These are phyloP conservation scores for Kazachstania taianensis DNA, from an alignment of 805 yeast species.

Conservation along the genomic window DNA sequence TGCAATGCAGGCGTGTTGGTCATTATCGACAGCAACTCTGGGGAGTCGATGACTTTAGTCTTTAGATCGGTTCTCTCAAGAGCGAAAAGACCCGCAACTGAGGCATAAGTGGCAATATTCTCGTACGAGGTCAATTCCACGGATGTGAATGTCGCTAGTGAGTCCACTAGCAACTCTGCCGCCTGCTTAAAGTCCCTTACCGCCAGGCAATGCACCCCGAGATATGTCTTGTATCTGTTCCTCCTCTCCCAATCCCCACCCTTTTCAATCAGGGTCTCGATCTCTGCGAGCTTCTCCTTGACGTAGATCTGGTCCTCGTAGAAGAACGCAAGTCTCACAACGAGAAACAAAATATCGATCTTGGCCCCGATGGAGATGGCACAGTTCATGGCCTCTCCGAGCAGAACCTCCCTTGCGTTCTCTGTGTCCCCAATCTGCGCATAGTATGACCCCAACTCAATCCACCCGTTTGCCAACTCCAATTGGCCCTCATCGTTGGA, in stretches of 20 bases:
- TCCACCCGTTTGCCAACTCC: slow-evolving; percentile 67
- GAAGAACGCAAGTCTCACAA: slow-evolving; percentile 83
- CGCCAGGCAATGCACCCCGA: slow-evolving; percentile 75
- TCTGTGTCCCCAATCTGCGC: slow-evolving; percentile 72
- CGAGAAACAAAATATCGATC: slow-evolving; percentile 75
- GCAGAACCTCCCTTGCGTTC: slow-evolving; percentile 54
- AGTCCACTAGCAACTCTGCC: slow-evolving; percentile 73
- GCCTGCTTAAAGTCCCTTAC: slow-evolving; percentile 83
- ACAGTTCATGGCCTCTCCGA: slow-evolving; percentile 50
- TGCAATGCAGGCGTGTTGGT: slow-evolving; percentile 62
- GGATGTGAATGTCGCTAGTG: slow-evolving; percentile 90
- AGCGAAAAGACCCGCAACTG: slow-evolving; percentile 77
- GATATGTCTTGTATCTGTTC: slow-evolving; percentile 84
- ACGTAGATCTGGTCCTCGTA: slow-evolving; percentile 66
- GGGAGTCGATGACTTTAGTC: slow-evolving; percentile 78
- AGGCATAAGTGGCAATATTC: slow-evolving; percentile 79
- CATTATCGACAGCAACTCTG: slow-evolving; percentile 76
- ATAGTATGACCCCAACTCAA: slow-evolving; percentile 78
- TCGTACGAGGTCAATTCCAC: slow-evolving; percentile 84
- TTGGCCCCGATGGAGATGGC: slow-evolving; percentile 84
- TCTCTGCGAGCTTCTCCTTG: slow-evolving; percentile 61
- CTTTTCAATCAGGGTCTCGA: slow-evolving; percentile 70
- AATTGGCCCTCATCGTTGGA: slow-evolving; percentile 71
- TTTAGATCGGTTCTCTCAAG: slow-evolving; percentile 79
- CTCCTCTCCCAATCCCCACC: slow-evolving; percentile 99